These are phyloP conservation scores for Bipolaris gigantea DNA, from an alignment of 2,329 filamentous ascomycete genomes.

Conservation along the genomic window DNA sequence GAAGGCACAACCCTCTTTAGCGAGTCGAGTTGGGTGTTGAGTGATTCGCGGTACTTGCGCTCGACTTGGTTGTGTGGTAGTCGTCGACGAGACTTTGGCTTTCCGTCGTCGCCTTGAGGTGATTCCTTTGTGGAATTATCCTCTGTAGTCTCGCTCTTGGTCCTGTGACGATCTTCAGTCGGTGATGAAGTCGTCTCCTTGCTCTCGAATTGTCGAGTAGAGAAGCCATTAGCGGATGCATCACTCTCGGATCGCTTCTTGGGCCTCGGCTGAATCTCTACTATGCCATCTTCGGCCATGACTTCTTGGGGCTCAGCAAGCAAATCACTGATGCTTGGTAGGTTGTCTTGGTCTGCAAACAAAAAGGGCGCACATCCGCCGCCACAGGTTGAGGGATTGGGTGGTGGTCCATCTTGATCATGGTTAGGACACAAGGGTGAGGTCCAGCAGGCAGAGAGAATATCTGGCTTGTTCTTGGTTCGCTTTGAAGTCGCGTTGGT, in stretches of 20 bases:
- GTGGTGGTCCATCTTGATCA: slow-evolving; percentile 42
- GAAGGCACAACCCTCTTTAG: slow-evolving; percentile 46
- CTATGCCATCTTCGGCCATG: slow-evolving; percentile 40
- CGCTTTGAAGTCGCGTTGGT: slow-evolving; percentile 33
- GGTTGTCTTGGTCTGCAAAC: slow-evolving; percentile 41
- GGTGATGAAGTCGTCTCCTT: slow-evolving; percentile 22
- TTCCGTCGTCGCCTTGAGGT: slow-evolving; percentile 28
- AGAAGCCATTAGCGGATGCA: slow-evolving; percentile 32
- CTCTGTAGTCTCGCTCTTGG: slow-evolving; percentile 40
- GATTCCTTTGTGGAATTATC: slow-evolving; percentile 33
- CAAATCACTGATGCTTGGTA: slow-evolving; percentile 36
- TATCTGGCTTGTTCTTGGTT: slow-evolving; percentile 43
- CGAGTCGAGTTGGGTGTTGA: slow-evolving; percentile 51
- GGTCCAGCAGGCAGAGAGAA: slow-evolving; percentile 47
- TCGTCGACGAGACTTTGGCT: slow-evolving; percentile 41
- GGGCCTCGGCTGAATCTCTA: slow-evolving; percentile 41
- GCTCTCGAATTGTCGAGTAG: slow-evolving; percentile 35
- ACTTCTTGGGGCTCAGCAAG: slow-evolving; percentile 37
- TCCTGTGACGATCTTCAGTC: slow-evolving; percentile 20
- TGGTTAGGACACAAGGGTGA: slow-evolving; percentile 48
- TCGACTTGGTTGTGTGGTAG: slow-evolving; percentile 52
- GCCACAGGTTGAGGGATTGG: slow-evolving; percentile 47
- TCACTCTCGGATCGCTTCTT: slow-evolving; percentile 45
- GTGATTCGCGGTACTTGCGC: slow-evolving; percentile 51
- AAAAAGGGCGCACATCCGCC: slow-evolving; percentile 47